Base-by-base conservation (phyloP, 441 rosid genomes). In the Croton setiger region DNA sequence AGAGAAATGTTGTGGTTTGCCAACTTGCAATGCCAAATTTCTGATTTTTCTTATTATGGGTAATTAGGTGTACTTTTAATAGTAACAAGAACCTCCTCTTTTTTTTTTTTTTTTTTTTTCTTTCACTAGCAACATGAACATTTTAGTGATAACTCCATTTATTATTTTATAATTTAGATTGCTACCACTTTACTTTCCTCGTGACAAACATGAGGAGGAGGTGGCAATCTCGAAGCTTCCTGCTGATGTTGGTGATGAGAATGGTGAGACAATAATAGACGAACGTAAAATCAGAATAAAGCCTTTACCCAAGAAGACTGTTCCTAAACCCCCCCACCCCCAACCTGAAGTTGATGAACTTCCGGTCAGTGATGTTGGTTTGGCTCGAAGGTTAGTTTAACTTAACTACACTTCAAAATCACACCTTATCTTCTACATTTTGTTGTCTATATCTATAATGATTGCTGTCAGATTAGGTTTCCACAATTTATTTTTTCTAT, bases 181-280 rank as follows among this genome's bases (percentile, higher is more conserved):
- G 76, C 95, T 96, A 73, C 98, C 98, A 0, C 96, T 96, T 78
- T 96, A 96, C 85, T 92, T 95, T 78, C 98, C 99, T 71, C 96
- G 99, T 71, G 96, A 92, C 72, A 90, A 95, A 72, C 95, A 86
- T 45, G 99, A 96, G 80, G 98, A 92, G 86, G 98, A 88, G 79
- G 83, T 92, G 60, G 97, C 97, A 69, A 83, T 91, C 64, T 86
- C 87, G 68, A 92, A 92, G 86, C 99, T 96, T 74, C 99, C 98
- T 53, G 90, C 97, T 73, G 99, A 96, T 79, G 98, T 92, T 66
- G 99, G 99, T 71, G 99, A 96, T 84, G 99, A 96, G 78, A 96
- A 96, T 83, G 99, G 98, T 15, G 99, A 96, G 84, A 92, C 99
- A 18, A 82, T 84, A 75, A 92, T 91, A 71, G 97, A 92, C 68